Percentiles rank a stretch among this genome's conserved stretches.
phyloP scores from a whole-genome alignment of 371 early-diverging fungal species.

The Lichtheimia corymbifera region DNA sequence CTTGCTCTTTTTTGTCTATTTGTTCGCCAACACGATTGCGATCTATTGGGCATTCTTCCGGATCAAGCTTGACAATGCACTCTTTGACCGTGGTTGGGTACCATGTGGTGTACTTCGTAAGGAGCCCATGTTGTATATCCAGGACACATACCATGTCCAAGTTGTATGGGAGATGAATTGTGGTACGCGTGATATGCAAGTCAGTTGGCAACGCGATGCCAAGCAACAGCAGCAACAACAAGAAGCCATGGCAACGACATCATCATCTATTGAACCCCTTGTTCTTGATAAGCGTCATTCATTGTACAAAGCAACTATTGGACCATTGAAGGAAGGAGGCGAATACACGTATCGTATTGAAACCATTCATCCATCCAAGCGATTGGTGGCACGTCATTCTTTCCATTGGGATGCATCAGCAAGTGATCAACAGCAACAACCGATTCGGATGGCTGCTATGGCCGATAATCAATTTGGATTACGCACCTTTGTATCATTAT shows the following conservation, averaged over 20 bases:
- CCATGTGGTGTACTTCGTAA: slow-evolving; percentile 56
- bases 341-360: slow-evolving; percentile 38
- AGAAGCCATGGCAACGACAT: background rate
- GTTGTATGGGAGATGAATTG: slow-evolving; percentile 69
- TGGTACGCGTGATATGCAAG: slow-evolving; percentile 42
- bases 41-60: slow-evolving; percentile 37
- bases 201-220: slow-evolving; percentile 32
- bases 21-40: slow-evolving; percentile 34
- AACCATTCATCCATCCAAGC: slow-evolving; percentile 17
- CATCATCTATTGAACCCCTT: slow-evolving; percentile 14
- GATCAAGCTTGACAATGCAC: slow-evolving; percentile 55
- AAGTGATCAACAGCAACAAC: slow-evolving; percentile 23
- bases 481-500: slow-evolving; percentile 48
- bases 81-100: slow-evolving; percentile 54
- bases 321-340: slow-evolving; percentile 36
- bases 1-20: slow-evolving; percentile 31
- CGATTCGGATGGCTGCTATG: slow-evolving; percentile 59
- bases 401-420: slow-evolving; percentile 30
- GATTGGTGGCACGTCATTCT: slow-evolving; percentile 25
- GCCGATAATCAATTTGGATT: slow-evolving; percentile 67
- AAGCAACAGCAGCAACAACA: background rate
- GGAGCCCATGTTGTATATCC: slow-evolving; percentile 56
- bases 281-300: slow-evolving; percentile 52
- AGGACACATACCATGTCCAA: slow-evolving; percentile 51
- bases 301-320: slow-evolving; percentile 53